Evolutionary conservation across 345 rosid species (phyloP), one percentile per base, ranked within the genome.

Genomic region (Eutrema heterophyllum): DNA sequence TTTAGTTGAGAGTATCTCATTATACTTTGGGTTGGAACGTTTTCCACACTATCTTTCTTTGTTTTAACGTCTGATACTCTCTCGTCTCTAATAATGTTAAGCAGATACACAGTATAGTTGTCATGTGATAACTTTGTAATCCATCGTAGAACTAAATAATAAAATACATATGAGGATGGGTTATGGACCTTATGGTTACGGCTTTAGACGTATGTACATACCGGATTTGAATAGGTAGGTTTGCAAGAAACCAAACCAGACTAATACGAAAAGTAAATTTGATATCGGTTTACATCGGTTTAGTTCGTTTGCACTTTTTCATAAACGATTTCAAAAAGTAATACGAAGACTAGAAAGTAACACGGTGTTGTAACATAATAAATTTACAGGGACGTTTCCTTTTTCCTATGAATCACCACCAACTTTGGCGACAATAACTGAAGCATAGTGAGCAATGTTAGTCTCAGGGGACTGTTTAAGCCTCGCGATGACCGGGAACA

Each of bases 401-500:
- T 75, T 40, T 30, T 51, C 38, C 60, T 63, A 70, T 18, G 71
- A 62, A 58, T 80, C 74, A n/a, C 83, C 88, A 7, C 84, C 71
- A 21, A 87, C 89, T 83, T 87, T 92, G 76, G 83, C 84, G 39
- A 86, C 75, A 30, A 96, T 89, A 32, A 84, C 76, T 9, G 88
- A 75, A 70, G 99, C 99, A 69, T 90, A 91, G 60, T 90, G 86
- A 69, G 96, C 92, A 72, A 96, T 89, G 70, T 84, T 86, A 33
- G 86, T 61, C 73, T 92, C 99, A 7, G 97, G 94, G 27, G 97
- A 96, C 35, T 92, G 98, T 39, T 88, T 83, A 29, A 96, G 96
- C 80, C 86, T 81, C 38, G 85, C 88, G 1, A 95, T 86, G 71
- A 87, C 91, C 0, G 88, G 86, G 70, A 85, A 85, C 70, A 92